phyloP scores from a whole-genome alignment of 257 asterid genomes.

The Fraxinus cuspidata region DNA sequence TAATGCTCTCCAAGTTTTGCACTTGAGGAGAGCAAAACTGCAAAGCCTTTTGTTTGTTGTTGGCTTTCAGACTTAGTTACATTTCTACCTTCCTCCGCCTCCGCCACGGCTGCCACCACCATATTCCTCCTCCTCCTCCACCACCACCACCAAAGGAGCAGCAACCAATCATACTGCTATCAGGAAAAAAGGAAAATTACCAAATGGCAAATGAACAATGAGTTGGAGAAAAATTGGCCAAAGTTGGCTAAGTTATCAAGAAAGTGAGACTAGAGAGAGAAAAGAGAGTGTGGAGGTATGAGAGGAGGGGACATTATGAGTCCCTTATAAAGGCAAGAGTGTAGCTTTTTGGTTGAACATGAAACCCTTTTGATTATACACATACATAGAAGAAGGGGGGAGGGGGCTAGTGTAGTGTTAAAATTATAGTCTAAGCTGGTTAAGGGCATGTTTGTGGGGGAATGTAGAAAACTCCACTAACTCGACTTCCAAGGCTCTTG shows the following conservation, averaged over 20 bases:
- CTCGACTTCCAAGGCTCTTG: slow-evolving; percentile 49
- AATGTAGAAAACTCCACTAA: slow-evolving; percentile 38
- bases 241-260: slow-evolving; percentile 17
- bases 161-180: slow-evolving; percentile 22
- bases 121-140: not conserved
- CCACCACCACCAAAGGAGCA: not conserved
- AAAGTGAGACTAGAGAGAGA: slow-evolving; percentile 19
- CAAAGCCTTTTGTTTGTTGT: slow-evolving; percentile 31
- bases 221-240: slow-evolving; percentile 8
- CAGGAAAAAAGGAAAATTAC: not conserved
- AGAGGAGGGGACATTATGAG: slow-evolving; percentile 32
- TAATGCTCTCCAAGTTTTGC: slow-evolving; percentile 41
- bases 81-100: slow-evolving; percentile 19
- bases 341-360: slow-evolving; percentile 33
- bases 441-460: slow-evolving; percentile 51
- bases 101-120: slow-evolving; percentile 25
- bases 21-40: slow-evolving; percentile 49
- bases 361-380: not conserved
- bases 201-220: not conserved
- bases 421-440: slow-evolving; percentile 23
- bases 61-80: slow-evolving; percentile 4
- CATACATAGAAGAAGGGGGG: too few species aligned
- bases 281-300: slow-evolving; percentile 22
- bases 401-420: slow-evolving; percentile 7
- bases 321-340: slow-evolving; percentile 54